A percentile compares a stretch with the other conserved stretches of the same genome.
Evolutionary conservation across 2,329 filamentous ascomycete genomes (phyloP).

Genomic region (Cryphonectria naterciae): DNA sequence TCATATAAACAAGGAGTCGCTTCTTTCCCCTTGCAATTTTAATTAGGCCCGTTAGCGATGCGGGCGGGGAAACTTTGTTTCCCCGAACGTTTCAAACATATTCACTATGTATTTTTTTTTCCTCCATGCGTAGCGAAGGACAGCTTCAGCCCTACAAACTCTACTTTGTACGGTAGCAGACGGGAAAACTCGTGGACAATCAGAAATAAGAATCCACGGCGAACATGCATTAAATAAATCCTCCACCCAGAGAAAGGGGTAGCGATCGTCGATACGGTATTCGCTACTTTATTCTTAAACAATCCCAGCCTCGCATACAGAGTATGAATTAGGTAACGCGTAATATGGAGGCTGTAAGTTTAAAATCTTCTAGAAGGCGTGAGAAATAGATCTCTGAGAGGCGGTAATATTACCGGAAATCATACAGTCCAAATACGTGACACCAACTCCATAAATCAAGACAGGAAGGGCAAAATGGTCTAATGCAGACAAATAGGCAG

Average conservation of each 20-base stretch:
- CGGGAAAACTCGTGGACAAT: neutral
- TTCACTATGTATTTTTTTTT: neutral
- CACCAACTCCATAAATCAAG: neutral
- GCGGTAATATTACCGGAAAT: too few relatives aligned
- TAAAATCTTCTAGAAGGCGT: neutral
- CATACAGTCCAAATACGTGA: neutral
- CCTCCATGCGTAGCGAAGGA: neutral
- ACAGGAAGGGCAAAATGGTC: neutral
- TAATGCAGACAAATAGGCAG: neutral
- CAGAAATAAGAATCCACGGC: neutral
- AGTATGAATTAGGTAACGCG: neutral
- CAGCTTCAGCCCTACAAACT: slow-evolving; percentile 6
- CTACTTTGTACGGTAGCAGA: neutral
- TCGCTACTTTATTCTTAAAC: neutral
- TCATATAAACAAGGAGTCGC: neutral
- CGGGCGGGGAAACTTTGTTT: slow-evolving; percentile 22
- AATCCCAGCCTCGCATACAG: neutral
- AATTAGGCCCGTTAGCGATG: neutral
- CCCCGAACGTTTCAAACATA: slow-evolving; percentile 26
- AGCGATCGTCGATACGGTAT: neutral
- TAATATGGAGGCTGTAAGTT: neutral
- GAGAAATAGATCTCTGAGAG: too few relatives aligned
- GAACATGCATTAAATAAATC: neutral
- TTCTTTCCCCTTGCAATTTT: slow-evolving; percentile 3
- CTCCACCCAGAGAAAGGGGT: neutral